These are phyloP conservation scores for Nectriaceae sp. DNA, from an alignment of 2,329 filamentous ascomycete species.

Conservation along the genomic window DNA sequence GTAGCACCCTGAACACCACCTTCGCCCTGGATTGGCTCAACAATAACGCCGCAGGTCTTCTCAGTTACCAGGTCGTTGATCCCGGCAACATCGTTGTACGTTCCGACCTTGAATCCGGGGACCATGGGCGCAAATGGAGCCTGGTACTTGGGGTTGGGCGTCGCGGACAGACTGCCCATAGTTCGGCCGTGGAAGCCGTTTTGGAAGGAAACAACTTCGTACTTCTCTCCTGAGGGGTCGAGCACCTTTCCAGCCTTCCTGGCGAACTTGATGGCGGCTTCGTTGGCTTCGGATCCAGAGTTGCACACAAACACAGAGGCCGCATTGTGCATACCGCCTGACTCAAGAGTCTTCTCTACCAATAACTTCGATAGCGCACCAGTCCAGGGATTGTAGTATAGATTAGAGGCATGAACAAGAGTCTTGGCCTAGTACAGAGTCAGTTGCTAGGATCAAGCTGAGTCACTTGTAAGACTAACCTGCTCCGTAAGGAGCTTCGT, in stretches of 20 bases:
- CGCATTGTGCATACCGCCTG: slow-evolving; percentile 80
- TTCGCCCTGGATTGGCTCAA: slow-evolving; percentile 97
- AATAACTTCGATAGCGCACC: slow-evolving; percentile 84
- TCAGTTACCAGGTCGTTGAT: slow-evolving; percentile 77
- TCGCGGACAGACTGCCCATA: slow-evolving; percentile 93
- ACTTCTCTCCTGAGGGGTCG: slow-evolving; percentile 71
- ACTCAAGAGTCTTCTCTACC: slow-evolving; percentile 76
- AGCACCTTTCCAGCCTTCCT: slow-evolving; percentile 82
- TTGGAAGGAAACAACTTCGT: slow-evolving; percentile 87
- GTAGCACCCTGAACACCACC: slow-evolving; percentile 86
- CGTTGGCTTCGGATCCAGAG: slow-evolving; percentile 95
- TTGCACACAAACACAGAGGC: slow-evolving; percentile 90
- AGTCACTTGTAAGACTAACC: slow-evolving; percentile 42
- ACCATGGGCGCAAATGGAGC: slow-evolving; percentile 94
- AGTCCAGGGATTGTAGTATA: slow-evolving; percentile 97
- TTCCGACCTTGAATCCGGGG: slow-evolving; percentile 86
- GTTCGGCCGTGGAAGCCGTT: slow-evolving; percentile 95
- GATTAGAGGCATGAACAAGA: slow-evolving; percentile 88
- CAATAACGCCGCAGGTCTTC: slow-evolving; percentile 88
- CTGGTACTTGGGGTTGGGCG: slow-evolving; percentile 97
- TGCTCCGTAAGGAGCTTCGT: slow-evolving; percentile 75
- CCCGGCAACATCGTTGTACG: slow-evolving; percentile 76
- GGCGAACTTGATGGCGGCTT: slow-evolving; percentile 96
- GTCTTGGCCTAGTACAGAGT: slow-evolving; percentile 57
- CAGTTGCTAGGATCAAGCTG: neutral